A percentile compares a stretch with the other conserved stretches of the same genome.
Conservation (phyloP, 129 eudicot species). For the Lactuca saligna region DNA sequence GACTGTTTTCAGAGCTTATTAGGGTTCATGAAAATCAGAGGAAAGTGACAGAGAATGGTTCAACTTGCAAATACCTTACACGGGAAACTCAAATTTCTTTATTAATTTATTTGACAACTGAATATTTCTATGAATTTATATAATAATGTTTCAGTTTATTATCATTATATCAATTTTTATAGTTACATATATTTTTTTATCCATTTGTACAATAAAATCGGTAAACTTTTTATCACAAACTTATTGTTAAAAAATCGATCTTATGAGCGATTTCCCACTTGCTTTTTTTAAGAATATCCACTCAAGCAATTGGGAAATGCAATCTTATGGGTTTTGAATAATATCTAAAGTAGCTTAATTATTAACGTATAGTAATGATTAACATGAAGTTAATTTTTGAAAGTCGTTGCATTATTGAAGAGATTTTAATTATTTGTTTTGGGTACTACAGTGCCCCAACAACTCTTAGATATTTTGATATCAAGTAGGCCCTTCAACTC, state of each 20-base stretch:
- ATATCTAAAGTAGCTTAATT: background rate
- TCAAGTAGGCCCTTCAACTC: slow-evolving; percentile 10
- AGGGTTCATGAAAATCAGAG: slow-evolving; percentile 6
- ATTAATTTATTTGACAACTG: background rate
- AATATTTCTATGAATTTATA: background rate
- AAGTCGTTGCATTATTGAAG: slow-evolving; percentile 24
- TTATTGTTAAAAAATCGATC: too few species aligned
- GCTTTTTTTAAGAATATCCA: slow-evolving; percentile 7
- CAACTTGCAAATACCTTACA: background rate
- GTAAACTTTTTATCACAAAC: background rate
- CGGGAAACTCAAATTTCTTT: background rate
- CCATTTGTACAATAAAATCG: background rate
- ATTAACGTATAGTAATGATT: background rate
- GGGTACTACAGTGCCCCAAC: slow-evolving; percentile 12
- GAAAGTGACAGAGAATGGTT: slow-evolving; percentile 18
- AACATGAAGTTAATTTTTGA: background rate
- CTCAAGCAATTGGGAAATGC: background rate
- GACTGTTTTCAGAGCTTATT: background rate
- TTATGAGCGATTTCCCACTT: slow-evolving; percentile 9
- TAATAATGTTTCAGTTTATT: background rate
- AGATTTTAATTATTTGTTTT: slow-evolving; percentile 10
- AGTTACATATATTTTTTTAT: too few species aligned
- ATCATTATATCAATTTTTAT: too few species aligned
- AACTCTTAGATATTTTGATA: slow-evolving; percentile 23
- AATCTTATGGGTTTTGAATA: background rate